Percentiles rank a stretch among this genome's conserved stretches.
Evolutionary conservation across 2,329 filamentous ascomycete genomes (phyloP).

Genomic region (Aspergillus sp.): DNA sequence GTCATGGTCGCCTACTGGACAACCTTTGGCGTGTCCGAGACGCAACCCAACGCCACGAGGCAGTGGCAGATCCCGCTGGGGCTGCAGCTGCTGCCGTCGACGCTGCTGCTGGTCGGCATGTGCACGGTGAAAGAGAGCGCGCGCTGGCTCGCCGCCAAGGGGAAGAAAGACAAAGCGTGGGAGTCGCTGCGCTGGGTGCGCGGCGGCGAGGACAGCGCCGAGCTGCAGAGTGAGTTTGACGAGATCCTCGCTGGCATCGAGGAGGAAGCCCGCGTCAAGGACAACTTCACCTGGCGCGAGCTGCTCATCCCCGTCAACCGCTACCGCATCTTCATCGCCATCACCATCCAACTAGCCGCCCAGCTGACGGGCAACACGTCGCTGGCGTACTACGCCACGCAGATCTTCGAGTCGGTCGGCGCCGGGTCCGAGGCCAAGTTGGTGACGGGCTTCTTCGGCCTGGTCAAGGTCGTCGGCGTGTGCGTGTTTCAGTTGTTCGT

Average conservation of each 20-base stretch:
- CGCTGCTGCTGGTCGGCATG: conserved; percentile 49
- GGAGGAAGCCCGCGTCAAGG: conserved; percentile 45
- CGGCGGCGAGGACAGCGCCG: conserved; percentile 42
- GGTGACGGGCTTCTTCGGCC: conserved; percentile 53
- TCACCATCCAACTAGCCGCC: conserved; percentile 50
- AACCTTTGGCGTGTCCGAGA: conserved; percentile 46
- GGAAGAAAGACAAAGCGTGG: conserved; percentile 46
- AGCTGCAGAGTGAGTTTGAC: conserved; percentile 32
- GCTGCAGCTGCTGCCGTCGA: conserved; percentile 49
- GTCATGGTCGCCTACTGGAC: conserved; percentile 45
- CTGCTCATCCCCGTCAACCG: conserved; percentile 47
- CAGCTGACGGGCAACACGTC: conserved; percentile 53
- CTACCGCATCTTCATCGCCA: conserved; percentile 47
- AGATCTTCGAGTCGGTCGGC: conserved; percentile 52
- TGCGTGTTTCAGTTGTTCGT: conserved; percentile 48
- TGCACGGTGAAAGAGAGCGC: conserved; percentile 49
- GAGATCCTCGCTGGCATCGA: conserved; percentile 46
- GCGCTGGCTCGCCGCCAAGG: conserved; percentile 48
- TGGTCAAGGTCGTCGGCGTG: conserved; percentile 52
- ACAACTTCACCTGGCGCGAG: conserved; percentile 49
- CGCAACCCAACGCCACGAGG: conserved; percentile 35
- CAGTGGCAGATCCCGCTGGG: conserved; percentile 53
- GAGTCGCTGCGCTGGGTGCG: conserved; percentile 52
- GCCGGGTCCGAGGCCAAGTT: conserved; percentile 48
- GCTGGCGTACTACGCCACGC: conserved; percentile 52